Evolutionary conservation across 768 basidiomycete species (phyloP).

Genomic region (Tylopilus subfusipes): DNA sequence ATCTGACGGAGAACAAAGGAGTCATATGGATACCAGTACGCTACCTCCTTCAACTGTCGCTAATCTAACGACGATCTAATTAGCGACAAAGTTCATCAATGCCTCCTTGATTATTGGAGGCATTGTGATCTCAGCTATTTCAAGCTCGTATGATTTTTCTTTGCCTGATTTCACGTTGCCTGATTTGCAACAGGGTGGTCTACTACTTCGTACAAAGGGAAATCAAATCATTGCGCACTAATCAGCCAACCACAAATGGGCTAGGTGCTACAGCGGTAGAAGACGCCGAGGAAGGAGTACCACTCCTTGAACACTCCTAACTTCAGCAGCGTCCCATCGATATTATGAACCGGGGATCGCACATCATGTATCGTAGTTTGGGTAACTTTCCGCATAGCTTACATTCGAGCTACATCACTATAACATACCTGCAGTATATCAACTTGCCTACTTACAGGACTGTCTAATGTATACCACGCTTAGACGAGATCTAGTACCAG

Average conservation of each 20-base stretch:
- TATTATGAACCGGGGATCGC: background rate
- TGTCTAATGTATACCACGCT: constrained; percentile 4
- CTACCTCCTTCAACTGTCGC: background rate
- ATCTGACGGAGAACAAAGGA: constrained; percentile 72
- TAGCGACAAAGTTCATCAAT: constrained; percentile 68
- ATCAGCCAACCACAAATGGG: constrained; percentile 48
- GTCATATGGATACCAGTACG: constrained; percentile 72
- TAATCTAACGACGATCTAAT: constrained; percentile 11
- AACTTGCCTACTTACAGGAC: background rate
- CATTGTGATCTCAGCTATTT: constrained; percentile 51
- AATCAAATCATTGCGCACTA: constrained; percentile 50
- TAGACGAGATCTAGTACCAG: constrained; percentile 58
- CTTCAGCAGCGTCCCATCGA: background rate
- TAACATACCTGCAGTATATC: background rate
- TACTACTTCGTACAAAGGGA: constrained; percentile 62
- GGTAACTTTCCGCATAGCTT: background rate
- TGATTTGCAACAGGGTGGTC: constrained; percentile 48
- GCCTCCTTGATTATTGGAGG: constrained; percentile 55
- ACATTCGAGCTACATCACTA: background rate
- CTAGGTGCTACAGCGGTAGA: constrained; percentile 59
- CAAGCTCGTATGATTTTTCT: constrained; percentile 57
- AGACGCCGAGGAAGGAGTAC: constrained; percentile 57
- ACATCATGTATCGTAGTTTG: background rate
- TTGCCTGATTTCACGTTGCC: constrained; percentile 8
- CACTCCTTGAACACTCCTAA: constrained; percentile 35